Conservation (phyloP, 2,329 filamentous ascomycete genomes). For the Curvularia sp. region DNA sequence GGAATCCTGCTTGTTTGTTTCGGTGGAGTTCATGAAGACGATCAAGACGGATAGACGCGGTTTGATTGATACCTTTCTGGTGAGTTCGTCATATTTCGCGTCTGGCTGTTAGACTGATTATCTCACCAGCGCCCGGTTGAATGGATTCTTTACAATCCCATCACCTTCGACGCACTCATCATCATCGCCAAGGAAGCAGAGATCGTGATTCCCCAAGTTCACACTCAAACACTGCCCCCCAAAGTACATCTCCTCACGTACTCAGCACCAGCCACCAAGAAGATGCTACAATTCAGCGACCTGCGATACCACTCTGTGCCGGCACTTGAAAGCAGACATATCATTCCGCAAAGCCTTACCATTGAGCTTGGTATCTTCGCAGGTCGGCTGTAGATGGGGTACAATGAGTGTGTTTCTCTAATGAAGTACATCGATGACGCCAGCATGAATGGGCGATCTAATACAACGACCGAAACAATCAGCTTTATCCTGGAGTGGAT, state of each 20-base stretch:
- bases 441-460: not conserved
- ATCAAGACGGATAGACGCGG: conserved; percentile 36
- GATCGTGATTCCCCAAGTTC: conserved; percentile 55
- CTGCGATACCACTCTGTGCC: conserved; percentile 62
- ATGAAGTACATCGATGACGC: conserved; percentile 20
- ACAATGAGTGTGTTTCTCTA: conserved; percentile 45
- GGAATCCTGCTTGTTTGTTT: conserved; percentile 46
- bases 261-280: conserved; percentile 62
- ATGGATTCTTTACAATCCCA: conserved; percentile 64
- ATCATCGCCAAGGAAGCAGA: conserved; percentile 69
- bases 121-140: conserved; percentile 51
- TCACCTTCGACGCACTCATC: conserved; percentile 58
- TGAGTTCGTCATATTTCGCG: conserved; percentile 5
- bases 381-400: conserved; percentile 65
- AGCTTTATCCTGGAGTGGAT: conserved; percentile 60
- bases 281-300: conserved; percentile 63
- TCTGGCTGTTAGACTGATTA: not conserved
- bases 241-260: conserved; percentile 59
- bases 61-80: conserved; percentile 52
- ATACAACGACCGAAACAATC: conserved; percentile 17
- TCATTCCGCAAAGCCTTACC: conserved; percentile 58
- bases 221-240: not conserved
- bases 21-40: conserved; percentile 57
- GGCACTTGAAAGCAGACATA: conserved; percentile 46
- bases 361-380: conserved; percentile 65